Conservation (phyloP, 208 protist genomes). For the Trypanosomatidae sp. region DNA sequence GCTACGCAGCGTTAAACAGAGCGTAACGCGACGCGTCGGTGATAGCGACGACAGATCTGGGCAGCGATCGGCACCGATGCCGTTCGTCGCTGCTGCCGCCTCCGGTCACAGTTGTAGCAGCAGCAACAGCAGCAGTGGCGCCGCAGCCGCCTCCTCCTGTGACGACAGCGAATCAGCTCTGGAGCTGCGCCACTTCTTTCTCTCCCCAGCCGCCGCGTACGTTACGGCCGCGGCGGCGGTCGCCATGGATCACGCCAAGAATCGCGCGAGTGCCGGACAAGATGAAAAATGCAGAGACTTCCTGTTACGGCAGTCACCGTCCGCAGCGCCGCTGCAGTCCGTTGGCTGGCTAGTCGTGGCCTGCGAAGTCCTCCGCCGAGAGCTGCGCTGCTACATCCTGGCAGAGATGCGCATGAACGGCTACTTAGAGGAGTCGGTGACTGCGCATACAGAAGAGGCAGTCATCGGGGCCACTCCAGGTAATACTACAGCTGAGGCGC, state of each 20-base stretch:
- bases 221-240: conserved; percentile 13
- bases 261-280: conserved; percentile 3
- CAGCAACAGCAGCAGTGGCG: background rate
- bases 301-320: background rate
- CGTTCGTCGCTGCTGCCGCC: background rate
- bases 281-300: background rate
- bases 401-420: conserved; percentile 8
- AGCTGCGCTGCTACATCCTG: conserved; percentile 29
- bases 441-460: background rate
- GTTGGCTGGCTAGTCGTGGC: conserved; percentile 33
- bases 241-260: background rate
- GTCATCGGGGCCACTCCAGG: background rate
- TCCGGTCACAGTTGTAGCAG: background rate
- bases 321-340: background rate
- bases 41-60: too few relatives aligned
- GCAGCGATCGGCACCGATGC: background rate
- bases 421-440: conserved; percentile 6
- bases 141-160: background rate
- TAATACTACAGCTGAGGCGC: background rate
- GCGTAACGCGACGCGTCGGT: background rate
- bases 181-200: conserved; percentile 27
- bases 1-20: background rate
- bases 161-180: background rate
- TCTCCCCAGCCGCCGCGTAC: conserved; percentile 39
- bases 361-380: conserved; percentile 48